phyloP scores from a whole-genome alignment of 306 rosid genomes.

The Lablab purpureus region DNA sequence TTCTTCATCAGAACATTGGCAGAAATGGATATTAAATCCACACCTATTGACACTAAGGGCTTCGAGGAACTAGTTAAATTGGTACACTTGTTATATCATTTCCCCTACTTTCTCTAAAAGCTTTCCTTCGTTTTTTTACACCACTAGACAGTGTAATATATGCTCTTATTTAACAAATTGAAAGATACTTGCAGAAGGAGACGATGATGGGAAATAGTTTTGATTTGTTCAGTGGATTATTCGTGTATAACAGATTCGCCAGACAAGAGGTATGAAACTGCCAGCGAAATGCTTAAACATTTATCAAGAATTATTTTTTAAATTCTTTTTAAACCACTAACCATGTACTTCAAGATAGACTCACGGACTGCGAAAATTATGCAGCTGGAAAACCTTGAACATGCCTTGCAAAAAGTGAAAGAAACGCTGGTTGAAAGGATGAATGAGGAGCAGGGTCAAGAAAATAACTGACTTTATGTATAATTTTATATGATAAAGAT shows the following conservation, averaged over 20 bases:
- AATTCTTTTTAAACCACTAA: neutral
- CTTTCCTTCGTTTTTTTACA: neutral
- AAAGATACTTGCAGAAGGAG: conserved; percentile 60
- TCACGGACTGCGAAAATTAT: conserved; percentile 34
- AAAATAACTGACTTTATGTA: conserved; percentile 35
- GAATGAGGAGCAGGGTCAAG: conserved; percentile 40
- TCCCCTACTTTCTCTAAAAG: neutral
- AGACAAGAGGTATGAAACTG: conserved; percentile 64
- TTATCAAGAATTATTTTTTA: neutral
- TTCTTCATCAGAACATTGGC: conserved; percentile 53
- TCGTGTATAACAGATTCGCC: conserved; percentile 62
- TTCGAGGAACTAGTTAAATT: conserved; percentile 60
- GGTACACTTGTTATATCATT: conserved; percentile 47
- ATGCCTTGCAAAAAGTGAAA: conserved; percentile 54
- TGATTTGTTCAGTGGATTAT: conserved; percentile 68
- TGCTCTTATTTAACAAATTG: conserved; percentile 8
- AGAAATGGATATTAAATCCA: conserved; percentile 61
- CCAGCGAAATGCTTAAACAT: neutral
- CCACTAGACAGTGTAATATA: neutral
- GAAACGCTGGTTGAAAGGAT: conserved; percentile 43
- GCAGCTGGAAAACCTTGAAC: conserved; percentile 60
- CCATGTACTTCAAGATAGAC: conserved; percentile 1
- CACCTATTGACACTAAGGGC: conserved; percentile 65
- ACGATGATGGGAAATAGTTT: conserved; percentile 51
- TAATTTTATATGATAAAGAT: neutral